Conservation (phyloP, 2,329 filamentous ascomycete genomes). For the Neophaeococcomyces mojaviensis region DNA sequence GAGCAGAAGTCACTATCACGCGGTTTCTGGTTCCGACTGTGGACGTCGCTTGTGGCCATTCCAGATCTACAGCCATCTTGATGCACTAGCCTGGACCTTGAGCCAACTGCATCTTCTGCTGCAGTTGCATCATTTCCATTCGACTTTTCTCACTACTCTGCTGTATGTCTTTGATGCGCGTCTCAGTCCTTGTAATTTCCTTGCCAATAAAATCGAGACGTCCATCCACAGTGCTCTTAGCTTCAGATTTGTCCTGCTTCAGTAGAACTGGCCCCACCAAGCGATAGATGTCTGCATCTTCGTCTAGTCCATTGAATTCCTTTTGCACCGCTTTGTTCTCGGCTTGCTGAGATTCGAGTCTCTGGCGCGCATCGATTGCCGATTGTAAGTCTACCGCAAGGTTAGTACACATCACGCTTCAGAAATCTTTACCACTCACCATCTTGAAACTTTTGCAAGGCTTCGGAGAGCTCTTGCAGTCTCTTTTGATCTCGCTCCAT, state of each 20-base stretch:
- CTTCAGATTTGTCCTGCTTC: constrained; percentile 90
- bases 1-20: too few relatives aligned
- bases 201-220: constrained; percentile 86
- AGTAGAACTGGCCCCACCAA: constrained; percentile 84
- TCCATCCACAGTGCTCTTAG: constrained; percentile 81
- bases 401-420: not conserved
- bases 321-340: constrained; percentile 76
- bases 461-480: constrained; percentile 75
- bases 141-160: constrained; percentile 59
- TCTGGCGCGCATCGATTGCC: constrained; percentile 72
- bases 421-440: constrained; percentile 43
- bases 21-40: too few relatives aligned
- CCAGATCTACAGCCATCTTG: too few relatives aligned
- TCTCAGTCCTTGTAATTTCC: constrained; percentile 70
- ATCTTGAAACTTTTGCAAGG: constrained; percentile 79
- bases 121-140: constrained; percentile 45
- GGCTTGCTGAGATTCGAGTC: constrained; percentile 83
- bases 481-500: constrained; percentile 70
- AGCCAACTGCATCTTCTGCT: constrained; percentile 22
- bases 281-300: constrained; percentile 90
- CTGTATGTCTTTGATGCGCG: constrained; percentile 57
- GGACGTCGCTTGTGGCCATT: too few relatives aligned
- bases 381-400: constrained; percentile 64
- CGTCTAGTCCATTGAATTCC: constrained; percentile 74
- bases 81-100: constrained; percentile 15